Conservation (phyloP, 2,329 filamentous ascomycete genomes). For the Claviceps fusiformis region DNA sequence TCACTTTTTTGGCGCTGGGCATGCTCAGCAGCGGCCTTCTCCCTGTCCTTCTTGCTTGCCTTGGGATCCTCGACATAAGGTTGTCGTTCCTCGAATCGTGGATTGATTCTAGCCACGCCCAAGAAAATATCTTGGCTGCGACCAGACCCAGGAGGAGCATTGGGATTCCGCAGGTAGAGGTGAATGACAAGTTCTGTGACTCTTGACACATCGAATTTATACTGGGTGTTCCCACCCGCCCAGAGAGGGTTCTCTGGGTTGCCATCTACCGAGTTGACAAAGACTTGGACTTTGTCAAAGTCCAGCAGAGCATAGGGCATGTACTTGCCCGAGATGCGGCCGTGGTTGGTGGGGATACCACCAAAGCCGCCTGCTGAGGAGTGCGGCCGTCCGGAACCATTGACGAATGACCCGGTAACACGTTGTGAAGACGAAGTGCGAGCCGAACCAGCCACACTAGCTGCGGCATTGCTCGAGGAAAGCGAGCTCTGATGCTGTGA, state of each 20-base stretch:
- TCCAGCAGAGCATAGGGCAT: slow-evolving; percentile 93
- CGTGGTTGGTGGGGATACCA: slow-evolving; percentile 81
- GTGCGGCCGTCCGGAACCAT: slow-evolving; percentile 54
- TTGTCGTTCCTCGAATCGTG: slow-evolving; percentile 74
- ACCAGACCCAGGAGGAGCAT: slow-evolving; percentile 69
- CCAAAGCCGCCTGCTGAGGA: slow-evolving; percentile 78
- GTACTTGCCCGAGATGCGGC: slow-evolving; percentile 89
- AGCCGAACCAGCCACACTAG: slow-evolving; percentile 35
- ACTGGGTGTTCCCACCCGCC: slow-evolving; percentile 96
- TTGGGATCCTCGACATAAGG: slow-evolving; percentile 65
- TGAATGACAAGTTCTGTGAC: slow-evolving; percentile 85
- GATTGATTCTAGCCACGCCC: slow-evolving; percentile 78
- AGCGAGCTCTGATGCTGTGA: slow-evolving; percentile 61
- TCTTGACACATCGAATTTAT: slow-evolving; percentile 97
- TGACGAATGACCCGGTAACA: slow-evolving; percentile 48
- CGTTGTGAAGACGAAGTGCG: slow-evolving; percentile 45
- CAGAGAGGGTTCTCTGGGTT: slow-evolving; percentile 89
- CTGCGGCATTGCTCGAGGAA: slow-evolving; percentile 45
- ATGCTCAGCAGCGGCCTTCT: slow-evolving; percentile 60
- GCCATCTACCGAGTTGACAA: slow-evolving; percentile 92
- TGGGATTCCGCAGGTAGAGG: slow-evolving; percentile 87
- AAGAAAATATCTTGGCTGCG: slow-evolving; percentile 95
- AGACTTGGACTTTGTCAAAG: slow-evolving; percentile 98
- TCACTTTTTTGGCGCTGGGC: slow-evolving; percentile 33
- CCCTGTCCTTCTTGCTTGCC: slow-evolving; percentile 71